phyloP scores from a whole-genome alignment of 306 rosid genomes.

The Corylus americana region DNA sequence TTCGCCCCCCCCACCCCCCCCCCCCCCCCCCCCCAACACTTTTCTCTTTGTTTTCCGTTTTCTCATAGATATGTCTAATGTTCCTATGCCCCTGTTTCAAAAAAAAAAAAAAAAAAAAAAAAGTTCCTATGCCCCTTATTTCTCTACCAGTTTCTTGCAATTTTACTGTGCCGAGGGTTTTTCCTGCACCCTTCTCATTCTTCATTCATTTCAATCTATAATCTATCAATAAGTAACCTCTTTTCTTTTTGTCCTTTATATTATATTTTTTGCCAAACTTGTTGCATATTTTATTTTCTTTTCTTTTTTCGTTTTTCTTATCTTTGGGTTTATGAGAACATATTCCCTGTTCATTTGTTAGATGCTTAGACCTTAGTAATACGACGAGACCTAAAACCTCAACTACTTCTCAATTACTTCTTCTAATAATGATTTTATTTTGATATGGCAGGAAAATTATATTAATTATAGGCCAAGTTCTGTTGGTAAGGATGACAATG shows the following conservation, averaged over 20 bases:
- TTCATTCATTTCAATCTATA: not conserved
- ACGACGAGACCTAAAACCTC: conserved; percentile 5
- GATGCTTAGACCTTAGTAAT: conserved; percentile 7
- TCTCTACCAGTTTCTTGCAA: not conserved
- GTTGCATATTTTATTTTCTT: not conserved
- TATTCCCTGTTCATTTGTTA: conserved; percentile 5
- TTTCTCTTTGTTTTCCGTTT: too few species aligned
- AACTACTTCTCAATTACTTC: conserved; percentile 12
- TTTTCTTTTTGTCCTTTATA: too few species aligned
- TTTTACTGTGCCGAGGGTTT: not conserved
- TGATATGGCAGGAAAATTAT: conserved; percentile 83
- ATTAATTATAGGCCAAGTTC: conserved; percentile 77
- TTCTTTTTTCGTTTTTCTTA: not conserved
- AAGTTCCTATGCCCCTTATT: not conserved
- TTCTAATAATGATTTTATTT: conserved; percentile 13
- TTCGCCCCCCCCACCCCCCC: too few species aligned
- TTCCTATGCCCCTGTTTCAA: not conserved
- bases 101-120: too few species aligned
- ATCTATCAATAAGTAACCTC: too few species aligned
- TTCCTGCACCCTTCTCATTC: not conserved
- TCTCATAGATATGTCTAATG: not conserved
- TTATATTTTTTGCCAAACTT: not conserved
- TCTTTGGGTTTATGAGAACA: not conserved
- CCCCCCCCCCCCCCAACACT: not conserved
- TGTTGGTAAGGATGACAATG: conserved; percentile 71